These are phyloP conservation scores for Stagonosporopsis rhizophila DNA, from an alignment of 2,329 filamentous ascomycete species.

Conservation along the genomic window DNA sequence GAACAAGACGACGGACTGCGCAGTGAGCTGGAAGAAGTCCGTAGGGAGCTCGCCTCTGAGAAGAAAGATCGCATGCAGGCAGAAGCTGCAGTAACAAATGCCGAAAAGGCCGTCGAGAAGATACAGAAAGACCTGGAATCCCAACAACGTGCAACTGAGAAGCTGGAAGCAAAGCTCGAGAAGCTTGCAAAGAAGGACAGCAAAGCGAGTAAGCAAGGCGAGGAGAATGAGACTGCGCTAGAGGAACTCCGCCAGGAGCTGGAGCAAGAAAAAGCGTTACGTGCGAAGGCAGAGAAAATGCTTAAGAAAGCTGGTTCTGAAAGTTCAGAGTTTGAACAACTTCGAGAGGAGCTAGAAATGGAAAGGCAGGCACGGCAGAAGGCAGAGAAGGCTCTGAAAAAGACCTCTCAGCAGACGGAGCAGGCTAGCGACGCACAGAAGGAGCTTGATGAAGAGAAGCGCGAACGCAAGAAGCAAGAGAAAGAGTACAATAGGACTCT, in stretches of 20 bases:
- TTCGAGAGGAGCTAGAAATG: constrained; percentile 50
- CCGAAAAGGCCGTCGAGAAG: constrained; percentile 44
- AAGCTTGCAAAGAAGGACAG: constrained; percentile 43
- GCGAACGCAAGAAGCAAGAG: constrained; percentile 60
- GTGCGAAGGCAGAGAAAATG: constrained; percentile 39
- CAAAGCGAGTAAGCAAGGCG: constrained; percentile 47
- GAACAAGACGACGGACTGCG: constrained; percentile 57
- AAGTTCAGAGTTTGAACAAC: constrained; percentile 37
- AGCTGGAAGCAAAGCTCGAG: constrained; percentile 44
- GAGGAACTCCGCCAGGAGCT: constrained; percentile 48
- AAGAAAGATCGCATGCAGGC: constrained; percentile 55
- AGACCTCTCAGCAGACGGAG: constrained; percentile 51
- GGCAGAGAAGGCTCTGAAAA: constrained; percentile 45
- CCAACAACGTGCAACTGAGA: constrained; percentile 40
- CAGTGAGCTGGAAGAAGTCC: constrained; percentile 54
- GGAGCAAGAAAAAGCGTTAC: constrained; percentile 51
- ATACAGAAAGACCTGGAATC: constrained; percentile 41
- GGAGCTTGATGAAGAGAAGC: constrained; percentile 60
- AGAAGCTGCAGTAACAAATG: constrained; percentile 47
- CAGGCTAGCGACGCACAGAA: constrained; percentile 58
- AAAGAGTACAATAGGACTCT: constrained; percentile 63
- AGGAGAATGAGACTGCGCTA: constrained; percentile 39
- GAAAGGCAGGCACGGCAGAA: constrained; percentile 48
- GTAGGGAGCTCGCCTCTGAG: constrained; percentile 55
- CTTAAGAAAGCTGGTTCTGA: constrained; percentile 42